Evolutionary conservation across 106 monocot species (phyloP).

Genomic region (Platanthera zijinensis): DNA sequence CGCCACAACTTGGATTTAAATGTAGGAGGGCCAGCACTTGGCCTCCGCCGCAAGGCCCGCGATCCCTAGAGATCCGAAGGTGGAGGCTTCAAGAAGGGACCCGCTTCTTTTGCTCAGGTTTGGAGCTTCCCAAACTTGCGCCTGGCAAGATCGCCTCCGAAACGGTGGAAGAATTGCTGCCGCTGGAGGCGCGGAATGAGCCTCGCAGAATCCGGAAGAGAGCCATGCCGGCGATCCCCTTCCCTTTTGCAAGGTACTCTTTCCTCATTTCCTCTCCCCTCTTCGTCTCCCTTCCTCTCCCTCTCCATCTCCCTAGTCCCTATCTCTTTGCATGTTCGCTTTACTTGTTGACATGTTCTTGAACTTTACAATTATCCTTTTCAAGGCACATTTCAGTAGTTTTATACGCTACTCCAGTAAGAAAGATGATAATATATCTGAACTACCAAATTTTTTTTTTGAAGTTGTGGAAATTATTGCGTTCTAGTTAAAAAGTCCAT

Average conservation of each 20-base stretch:
- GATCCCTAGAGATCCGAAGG: conserved; percentile 1
- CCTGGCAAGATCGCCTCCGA: conserved; percentile 9
- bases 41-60: not conserved
- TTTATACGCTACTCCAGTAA: not conserved
- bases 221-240: conserved; percentile 29
- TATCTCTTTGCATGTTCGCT: not conserved
- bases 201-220: conserved; percentile 14
- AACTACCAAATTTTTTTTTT: not conserved
- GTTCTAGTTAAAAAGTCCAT: not conserved
- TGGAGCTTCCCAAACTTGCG: conserved; percentile 9
- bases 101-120: conserved; percentile 19
- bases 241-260: conserved; percentile 32
- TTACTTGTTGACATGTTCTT: not conserved
- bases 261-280: not conserved
- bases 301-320: not conserved
- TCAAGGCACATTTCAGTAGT: not conserved
- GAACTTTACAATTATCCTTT: not conserved
- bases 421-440: not conserved
- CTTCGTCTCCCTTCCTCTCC: not conserved
- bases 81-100: conserved; percentile 7
- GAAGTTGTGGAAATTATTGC: not conserved
- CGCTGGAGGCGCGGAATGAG: conserved; percentile 17
- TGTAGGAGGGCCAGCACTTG: not conserved
- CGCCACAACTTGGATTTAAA: conserved; percentile 13
- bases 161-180: conserved; percentile 21